Evolutionary conservation across 2,329 filamentous ascomycete genomes (phyloP), one percentile per base, ranked within the genome.

Genomic region (Pseudogymnoascus sp.): DNA sequence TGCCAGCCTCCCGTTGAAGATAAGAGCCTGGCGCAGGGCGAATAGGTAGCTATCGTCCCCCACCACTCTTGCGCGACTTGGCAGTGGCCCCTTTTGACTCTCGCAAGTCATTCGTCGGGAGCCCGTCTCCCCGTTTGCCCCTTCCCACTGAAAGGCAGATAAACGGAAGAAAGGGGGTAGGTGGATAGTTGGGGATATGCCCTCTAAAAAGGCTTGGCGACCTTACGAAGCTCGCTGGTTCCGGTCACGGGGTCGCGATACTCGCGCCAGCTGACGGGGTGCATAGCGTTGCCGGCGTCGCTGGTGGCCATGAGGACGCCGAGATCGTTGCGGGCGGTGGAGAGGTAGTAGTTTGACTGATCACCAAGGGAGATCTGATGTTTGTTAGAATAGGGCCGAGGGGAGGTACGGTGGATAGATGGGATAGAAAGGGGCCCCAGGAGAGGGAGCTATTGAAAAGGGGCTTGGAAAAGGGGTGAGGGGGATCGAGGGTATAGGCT

Each of bases 341-440:
- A 90, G n/a, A 96, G 82, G 75, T 97, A 99, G 75, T 97, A 99
- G 71, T 91, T 96, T 61, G 89, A 86, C 77, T 97, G 93, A 73
- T 99, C 95, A 38, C 95, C 95, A 13, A 97, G 77, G 6, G 90
- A 95, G 64, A 96, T 95, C 86, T 89, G 7, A 2, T 1, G 21
- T 13, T n/a, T 31, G 31, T 38, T 38, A 38, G 63, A 42, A 38
- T 53, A 42, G 7, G 33, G 29, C 14, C 31, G 38, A 6, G 33
- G 37, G 64, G 1, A n/a, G 21, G 21, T 26, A 26, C 6, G 3
- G 16, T 50, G 4, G 14, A 26, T 26, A 13, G 26, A 1, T 19
- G 7, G 2, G 2, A 16, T 33, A 5, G 5, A 33, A 56, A 33
- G 14, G 4, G 29, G 29, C 0, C 4, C 4, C 11, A 11, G 19